A percentile compares a stretch with the other conserved stretches of the same genome.
Evolutionary conservation across 805 yeast species (phyloP).

Genomic region (Helenozyma baotianmanensis): DNA sequence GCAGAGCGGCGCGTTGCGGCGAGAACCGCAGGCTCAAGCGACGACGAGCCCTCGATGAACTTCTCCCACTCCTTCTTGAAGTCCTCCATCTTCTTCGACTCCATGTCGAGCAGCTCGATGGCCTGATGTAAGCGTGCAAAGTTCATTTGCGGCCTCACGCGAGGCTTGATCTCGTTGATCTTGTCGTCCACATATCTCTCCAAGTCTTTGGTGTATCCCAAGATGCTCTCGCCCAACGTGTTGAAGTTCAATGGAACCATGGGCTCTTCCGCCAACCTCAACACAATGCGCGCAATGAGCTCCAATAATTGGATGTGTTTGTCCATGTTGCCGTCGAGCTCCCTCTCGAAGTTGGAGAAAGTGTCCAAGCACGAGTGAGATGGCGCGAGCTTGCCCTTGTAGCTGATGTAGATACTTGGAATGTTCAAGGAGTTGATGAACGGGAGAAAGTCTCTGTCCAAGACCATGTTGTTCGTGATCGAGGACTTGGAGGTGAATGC

Average conservation of each 20-base stretch:
- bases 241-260: conserved; percentile 63
- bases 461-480: conserved; percentile 30
- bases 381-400: conserved; percentile 36
- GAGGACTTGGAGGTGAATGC: conserved; percentile 20
- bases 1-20: conserved; percentile 74
- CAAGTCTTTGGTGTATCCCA: conserved; percentile 44
- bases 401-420: conserved; percentile 62
- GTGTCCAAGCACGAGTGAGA: conserved; percentile 60
- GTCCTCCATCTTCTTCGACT: conserved; percentile 43
- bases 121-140: conserved; percentile 21
- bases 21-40: conserved; percentile 67
- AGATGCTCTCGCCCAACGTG: conserved; percentile 42
- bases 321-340: conserved; percentile 53
- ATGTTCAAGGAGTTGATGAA: conserved; percentile 60
- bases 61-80: conserved; percentile 66
- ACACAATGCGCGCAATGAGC: conserved; percentile 45
- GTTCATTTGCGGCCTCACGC: conserved; percentile 17
- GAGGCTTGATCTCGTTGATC: neutral
- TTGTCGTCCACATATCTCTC: conserved; percentile 28
- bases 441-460: conserved; percentile 64
- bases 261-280: conserved; percentile 72
- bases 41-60: conserved; percentile 34
- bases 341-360: conserved; percentile 48
- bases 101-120: conserved; percentile 23
- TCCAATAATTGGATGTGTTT: conserved; percentile 55